A percentile compares a stretch with the other conserved stretches of the same genome.
phyloP scores from a whole-genome alignment of 2,329 filamentous ascomycete genomes.

The Xylaria sp. region DNA sequence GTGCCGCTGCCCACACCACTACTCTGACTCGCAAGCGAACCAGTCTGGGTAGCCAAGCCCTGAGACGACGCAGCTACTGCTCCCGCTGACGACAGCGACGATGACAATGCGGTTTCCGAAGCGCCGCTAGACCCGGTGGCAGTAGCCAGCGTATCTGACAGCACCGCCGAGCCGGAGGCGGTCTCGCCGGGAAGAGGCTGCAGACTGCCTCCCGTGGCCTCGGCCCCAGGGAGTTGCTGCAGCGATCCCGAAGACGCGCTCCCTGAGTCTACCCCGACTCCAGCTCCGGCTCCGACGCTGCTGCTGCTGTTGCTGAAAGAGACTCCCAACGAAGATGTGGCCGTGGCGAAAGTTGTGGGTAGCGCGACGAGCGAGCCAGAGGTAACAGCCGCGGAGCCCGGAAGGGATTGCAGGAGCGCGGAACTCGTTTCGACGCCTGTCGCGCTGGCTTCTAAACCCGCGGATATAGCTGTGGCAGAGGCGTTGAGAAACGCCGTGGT shows the following conservation, averaged over 20 bases:
- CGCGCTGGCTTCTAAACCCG: background rate
- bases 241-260: constrained; percentile 15
- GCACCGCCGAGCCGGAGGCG: background rate
- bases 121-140: constrained; percentile 1
- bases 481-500: background rate
- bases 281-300: background rate
- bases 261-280: background rate
- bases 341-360: constrained; percentile 20
- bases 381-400: constrained; percentile 11
- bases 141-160: constrained; percentile 15
- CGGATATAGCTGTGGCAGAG: background rate
- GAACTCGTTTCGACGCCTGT: background rate
- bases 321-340: background rate
- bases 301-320: background rate
- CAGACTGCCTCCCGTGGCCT: constrained; percentile 5
- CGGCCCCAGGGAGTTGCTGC: constrained; percentile 16
- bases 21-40: constrained; percentile 15
- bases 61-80: background rate
- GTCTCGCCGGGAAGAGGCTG: constrained; percentile 18
- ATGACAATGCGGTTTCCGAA: background rate
- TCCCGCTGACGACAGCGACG: background rate
- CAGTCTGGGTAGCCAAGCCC: constrained; percentile 23
- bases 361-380: constrained; percentile 23
- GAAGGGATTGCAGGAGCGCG: constrained; percentile 26
- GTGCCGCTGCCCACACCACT: constrained; percentile 7